Percentiles rank a stretch among this genome's conserved stretches.
Evolutionary conservation across 1,139 yeast genomes (phyloP).

Genomic region (Wickerhamomyces sp.): DNA sequence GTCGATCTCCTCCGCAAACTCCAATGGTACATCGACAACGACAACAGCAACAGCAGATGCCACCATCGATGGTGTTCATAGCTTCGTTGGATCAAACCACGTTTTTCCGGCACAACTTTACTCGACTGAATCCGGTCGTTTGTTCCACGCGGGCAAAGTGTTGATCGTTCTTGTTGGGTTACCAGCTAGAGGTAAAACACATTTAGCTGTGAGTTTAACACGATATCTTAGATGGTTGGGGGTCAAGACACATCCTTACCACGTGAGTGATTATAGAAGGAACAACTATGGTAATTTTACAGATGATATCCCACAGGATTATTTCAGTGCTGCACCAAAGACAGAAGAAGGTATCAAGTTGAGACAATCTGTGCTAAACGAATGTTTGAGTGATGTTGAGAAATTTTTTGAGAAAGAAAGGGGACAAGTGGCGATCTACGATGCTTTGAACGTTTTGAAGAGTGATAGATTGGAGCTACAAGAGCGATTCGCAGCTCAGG

Average conservation of each 20-base stretch:
- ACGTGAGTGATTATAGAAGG: constrained; percentile 87
- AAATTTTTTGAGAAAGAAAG: constrained; percentile 65
- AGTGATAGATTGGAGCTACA: constrained; percentile 59
- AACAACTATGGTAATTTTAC: constrained; percentile 34
- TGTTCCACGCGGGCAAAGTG: constrained; percentile 94
- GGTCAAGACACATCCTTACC: constrained; percentile 87
- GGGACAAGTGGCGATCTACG: constrained; percentile 95
- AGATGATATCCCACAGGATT: constrained; percentile 58
- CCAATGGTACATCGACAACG: constrained; percentile 10
- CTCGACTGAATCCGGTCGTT: constrained; percentile 82
- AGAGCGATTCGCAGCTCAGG: constrained; percentile 45
- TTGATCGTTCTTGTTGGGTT: constrained; percentile 87
- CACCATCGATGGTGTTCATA: constrained; percentile 30
- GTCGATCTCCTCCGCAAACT: constrained; percentile 24
- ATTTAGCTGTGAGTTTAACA: constrained; percentile 84
- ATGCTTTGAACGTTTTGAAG: constrained; percentile 85
- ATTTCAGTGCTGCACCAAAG: constrained; percentile 61
- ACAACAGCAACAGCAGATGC: constrained; percentile 7
- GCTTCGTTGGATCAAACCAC: constrained; percentile 30
- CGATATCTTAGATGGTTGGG: constrained; percentile 94
- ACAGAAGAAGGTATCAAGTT: constrained; percentile 48
- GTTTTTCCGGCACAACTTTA: constrained; percentile 81
- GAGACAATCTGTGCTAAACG: constrained; percentile 54
- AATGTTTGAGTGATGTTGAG: constrained; percentile 66
- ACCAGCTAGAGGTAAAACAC: constrained; percentile 96